Evolutionary conservation across 805 yeast genomes (phyloP).

Genomic region (Naumovozyma castellii): DNA sequence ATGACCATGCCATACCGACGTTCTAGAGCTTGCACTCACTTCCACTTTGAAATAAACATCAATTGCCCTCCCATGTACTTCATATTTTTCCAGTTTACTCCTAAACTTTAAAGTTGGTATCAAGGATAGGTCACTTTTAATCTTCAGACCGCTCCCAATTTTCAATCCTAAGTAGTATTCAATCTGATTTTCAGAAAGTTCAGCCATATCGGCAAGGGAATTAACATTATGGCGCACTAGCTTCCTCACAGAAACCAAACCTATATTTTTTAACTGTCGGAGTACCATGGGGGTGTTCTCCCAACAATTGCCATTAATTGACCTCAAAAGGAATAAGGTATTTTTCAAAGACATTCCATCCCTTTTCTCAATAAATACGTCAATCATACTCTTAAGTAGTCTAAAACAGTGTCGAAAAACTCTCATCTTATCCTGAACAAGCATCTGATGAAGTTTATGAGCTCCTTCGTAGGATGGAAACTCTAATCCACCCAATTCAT

Average conservation of each 20-base stretch:
- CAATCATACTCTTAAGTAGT: slow-evolving; percentile 37
- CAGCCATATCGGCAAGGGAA: slow-evolving; percentile 26
- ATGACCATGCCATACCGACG: slow-evolving; percentile 29
- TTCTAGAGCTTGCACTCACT: slow-evolving; percentile 13
- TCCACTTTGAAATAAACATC: slow-evolving; percentile 16
- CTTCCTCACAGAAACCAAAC: slow-evolving; percentile 33
- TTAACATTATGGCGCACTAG: slow-evolving; percentile 31
- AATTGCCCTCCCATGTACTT: slow-evolving; percentile 3
- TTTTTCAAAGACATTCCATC: slow-evolving; percentile 36
- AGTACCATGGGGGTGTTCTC: slow-evolving; percentile 37
- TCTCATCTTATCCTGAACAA: slow-evolving; percentile 37
- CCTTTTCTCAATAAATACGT: slow-evolving; percentile 33
- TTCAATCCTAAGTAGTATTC: slow-evolving; percentile 35
- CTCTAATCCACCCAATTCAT: slow-evolving; percentile 42
- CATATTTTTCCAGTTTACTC: slow-evolving; percentile 11
- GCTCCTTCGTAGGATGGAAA: slow-evolving; percentile 38
- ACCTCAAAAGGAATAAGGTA: slow-evolving; percentile 33
- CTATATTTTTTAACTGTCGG: slow-evolving; percentile 42
- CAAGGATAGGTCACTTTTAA: slow-evolving; percentile 26
- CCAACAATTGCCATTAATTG: slow-evolving; percentile 41
- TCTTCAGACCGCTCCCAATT: slow-evolving; percentile 34
- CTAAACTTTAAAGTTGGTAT: slow-evolving; percentile 33
- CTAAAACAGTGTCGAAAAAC: slow-evolving; percentile 37
- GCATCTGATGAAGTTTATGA: slow-evolving; percentile 30
- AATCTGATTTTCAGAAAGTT: slow-evolving; percentile 28